phyloP scores from a whole-genome alignment of 805 yeast genomes.

The Pichia exigua region DNA sequence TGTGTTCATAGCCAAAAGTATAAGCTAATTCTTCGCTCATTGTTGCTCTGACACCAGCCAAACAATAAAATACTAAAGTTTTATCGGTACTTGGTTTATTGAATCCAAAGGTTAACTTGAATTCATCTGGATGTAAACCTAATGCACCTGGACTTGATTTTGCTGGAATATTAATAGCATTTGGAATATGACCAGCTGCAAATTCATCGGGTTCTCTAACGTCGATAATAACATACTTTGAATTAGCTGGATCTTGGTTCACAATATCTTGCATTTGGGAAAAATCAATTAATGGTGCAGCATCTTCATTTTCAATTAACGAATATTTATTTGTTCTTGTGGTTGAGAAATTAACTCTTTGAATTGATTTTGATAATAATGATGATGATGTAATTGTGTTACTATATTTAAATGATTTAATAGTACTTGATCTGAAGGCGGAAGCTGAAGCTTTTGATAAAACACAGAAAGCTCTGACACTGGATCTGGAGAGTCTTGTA shows the following conservation, averaged over 20 bases:
- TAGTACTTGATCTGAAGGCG: neutral
- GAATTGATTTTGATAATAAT: neutral
- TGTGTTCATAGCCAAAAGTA: slow-evolving; percentile 76
- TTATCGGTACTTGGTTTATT: slow-evolving; percentile 65
- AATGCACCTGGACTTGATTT: slow-evolving; percentile 91
- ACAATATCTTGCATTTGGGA: slow-evolving; percentile 35
- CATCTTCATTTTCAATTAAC: slow-evolving; percentile 24
- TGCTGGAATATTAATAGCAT: slow-evolving; percentile 80
- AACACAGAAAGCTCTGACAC: neutral
- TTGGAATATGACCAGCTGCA: slow-evolving; percentile 69
- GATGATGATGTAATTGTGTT: neutral
- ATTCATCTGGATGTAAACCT: slow-evolving; percentile 70
- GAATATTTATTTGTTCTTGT: slow-evolving; percentile 11
- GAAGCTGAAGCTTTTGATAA: neutral
- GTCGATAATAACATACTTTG: slow-evolving; percentile 58
- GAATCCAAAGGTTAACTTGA: slow-evolving; percentile 73
- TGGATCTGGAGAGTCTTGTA: neutral
- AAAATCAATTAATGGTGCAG: slow-evolving; percentile 26
- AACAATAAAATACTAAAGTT: slow-evolving; percentile 82
- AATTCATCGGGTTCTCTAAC: slow-evolving; percentile 87
- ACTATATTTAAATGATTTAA: neutral
- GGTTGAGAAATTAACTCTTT: neutral
- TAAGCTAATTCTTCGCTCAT: slow-evolving; percentile 89
- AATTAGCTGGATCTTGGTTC: slow-evolving; percentile 28
- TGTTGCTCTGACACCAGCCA: slow-evolving; percentile 85